phyloP scores from a whole-genome alignment of 768 basidiomycete genomes.

The Tricholoma bakamatsutake region DNA sequence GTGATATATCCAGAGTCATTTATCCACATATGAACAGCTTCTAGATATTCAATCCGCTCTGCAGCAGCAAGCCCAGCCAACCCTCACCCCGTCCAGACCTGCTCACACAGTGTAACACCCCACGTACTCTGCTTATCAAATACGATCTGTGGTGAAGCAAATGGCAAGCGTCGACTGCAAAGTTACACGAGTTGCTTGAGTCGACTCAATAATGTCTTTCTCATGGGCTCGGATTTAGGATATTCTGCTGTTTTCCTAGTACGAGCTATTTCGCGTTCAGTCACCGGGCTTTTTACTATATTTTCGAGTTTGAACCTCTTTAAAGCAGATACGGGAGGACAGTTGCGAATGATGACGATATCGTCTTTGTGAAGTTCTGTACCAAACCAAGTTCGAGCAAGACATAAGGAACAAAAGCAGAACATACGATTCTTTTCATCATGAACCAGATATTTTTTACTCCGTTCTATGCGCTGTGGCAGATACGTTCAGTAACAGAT shows the following conservation, averaged over 20 bases:
- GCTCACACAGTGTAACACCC: conserved; percentile 4
- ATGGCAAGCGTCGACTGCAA: not conserved
- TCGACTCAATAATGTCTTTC: not conserved
- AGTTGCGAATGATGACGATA: conserved; percentile 73
- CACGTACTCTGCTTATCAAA: not conserved
- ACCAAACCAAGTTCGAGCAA: conserved; percentile 3
- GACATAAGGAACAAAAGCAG: not conserved
- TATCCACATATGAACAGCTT: conserved; percentile 37
- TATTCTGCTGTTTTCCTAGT: conserved; percentile 12
- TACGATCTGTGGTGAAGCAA: not conserved
- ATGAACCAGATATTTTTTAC: conserved; percentile 74
- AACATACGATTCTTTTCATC: conserved; percentile 64
- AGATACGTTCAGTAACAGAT: not conserved
- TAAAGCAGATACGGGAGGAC: conserved; percentile 71
- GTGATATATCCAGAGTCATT: conserved; percentile 4
- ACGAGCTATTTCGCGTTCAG: conserved; percentile 43
- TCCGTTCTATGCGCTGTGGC: conserved; percentile 60
- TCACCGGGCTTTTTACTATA: conserved; percentile 63
- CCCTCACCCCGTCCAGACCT: conserved; percentile 9
- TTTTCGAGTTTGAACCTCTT: conserved; percentile 73
- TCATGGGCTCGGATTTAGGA: not conserved
- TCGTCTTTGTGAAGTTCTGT: conserved; percentile 64
- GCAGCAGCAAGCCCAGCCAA: conserved; percentile 28
- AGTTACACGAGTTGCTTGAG: not conserved
- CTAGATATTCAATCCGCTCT: conserved; percentile 61